A percentile compares a stretch with the other conserved stretches of the same genome.
These are phyloP conservation scores for Neurospora sp. DNA, from an alignment of 495 filamentous ascomycete genomes.

Conservation along the genomic window DNA sequence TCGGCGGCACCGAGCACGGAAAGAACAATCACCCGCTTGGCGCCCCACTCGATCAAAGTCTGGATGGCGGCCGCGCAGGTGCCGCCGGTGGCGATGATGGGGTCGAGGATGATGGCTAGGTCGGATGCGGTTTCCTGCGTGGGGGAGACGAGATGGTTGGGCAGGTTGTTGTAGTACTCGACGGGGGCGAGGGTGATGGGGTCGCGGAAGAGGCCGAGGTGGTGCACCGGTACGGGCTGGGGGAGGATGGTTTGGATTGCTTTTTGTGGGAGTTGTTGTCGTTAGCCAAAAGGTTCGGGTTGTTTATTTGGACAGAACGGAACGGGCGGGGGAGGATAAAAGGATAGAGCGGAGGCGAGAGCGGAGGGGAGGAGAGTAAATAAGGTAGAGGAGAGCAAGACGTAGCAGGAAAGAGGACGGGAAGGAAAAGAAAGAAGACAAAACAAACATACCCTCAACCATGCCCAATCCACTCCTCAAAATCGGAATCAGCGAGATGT, in stretches of 20 bases:
- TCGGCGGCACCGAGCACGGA: conserved; percentile 58
- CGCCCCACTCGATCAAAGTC: conserved; percentile 83
- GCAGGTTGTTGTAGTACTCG: conserved; percentile 98
- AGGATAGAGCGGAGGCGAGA: not conserved
- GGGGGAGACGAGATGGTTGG: conserved; percentile 44
- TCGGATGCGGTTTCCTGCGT: conserved; percentile 27
- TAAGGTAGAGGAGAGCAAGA: not conserved
- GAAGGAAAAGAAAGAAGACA: not conserved
- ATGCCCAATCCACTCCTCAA: conserved; percentile 82
- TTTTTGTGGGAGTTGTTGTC: conserved; percentile 14
- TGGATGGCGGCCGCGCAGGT: conserved; percentile 85
- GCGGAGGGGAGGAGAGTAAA: not conserved
- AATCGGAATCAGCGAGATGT: conserved; percentile 81
- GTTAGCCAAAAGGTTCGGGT: not conserved
- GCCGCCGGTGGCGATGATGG: conserved; percentile 86
- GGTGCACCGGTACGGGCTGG: conserved; percentile 70
- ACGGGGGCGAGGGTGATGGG: conserved; percentile 75
- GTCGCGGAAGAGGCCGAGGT: conserved; percentile 89
- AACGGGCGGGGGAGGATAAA: not conserved
- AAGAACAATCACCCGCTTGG: conserved; percentile 68
- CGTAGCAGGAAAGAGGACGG: not conserved
- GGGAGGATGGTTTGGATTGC: conserved; percentile 80
- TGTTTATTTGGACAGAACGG: no score
- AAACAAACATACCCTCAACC: conserved; percentile 54
- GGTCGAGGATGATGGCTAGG: conserved; percentile 74